Evolutionary conservation across 371 early-diverging fungal genomes (phyloP), one percentile per base, ranked within the genome.

Genomic region (Mortierella sp.): DNA sequence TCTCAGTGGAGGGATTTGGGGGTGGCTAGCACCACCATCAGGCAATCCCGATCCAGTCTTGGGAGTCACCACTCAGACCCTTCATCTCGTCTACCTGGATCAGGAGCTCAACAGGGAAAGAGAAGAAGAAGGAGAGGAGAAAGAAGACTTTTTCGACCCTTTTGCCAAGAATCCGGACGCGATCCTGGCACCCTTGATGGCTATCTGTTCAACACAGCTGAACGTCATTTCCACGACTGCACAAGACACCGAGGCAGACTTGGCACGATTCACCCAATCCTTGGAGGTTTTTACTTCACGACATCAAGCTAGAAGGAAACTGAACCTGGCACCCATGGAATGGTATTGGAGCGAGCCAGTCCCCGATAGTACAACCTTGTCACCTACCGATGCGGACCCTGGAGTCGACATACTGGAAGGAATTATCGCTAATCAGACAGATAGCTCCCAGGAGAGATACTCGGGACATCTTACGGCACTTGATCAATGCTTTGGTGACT

Each of bases 201-300:
- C 52, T 16, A 21, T 67, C 17, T 67, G 68, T 22, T 67, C 68
- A 21, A 51, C 60, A 2, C 44, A 51, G 0, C 16, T 67, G 46
- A 60, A 60, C 22, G 50, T 67, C 24, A 44, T 60, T 3, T 67
- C 68, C 31, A 31, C 49, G 10, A 51, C 57, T 2, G 13, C 40
- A 25, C 25, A 43, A 12, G 47, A 55, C 3, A 56, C 61, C 9
- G 29, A 31, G 22, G 39, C n/a, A 17, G 68, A 67, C 19, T 45
- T 67, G 17, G 50, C 39, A 16, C 56, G 41, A 5, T 22, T 67
- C 22, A 25, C 10, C 14, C 34, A 21, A 5, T 39, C 55, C 2
- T 28, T 67, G 16, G 28, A 28, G 28, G 27, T 45, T 4, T 49
- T 67, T n/a, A 22, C 13, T 16, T 21, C 54, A 9, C 16, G 39